These are phyloP conservation scores for Trichoderma guizhouense DNA, from an alignment of 2,329 filamentous ascomycete species.

Conservation along the genomic window DNA sequence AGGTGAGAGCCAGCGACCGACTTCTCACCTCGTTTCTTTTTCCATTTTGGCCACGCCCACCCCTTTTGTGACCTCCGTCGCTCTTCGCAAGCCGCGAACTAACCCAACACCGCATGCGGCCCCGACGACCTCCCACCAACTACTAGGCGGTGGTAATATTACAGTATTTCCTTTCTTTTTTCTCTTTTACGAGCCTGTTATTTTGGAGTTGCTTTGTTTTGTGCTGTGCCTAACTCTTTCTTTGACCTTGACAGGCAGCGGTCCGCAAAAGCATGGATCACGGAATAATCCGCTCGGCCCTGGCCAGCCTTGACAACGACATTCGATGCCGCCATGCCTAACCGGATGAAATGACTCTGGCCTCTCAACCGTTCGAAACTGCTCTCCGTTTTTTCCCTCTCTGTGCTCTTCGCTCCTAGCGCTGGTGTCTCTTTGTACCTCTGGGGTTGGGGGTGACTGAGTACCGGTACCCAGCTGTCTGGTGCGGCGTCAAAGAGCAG, in stretches of 20 bases:
- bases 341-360: background rate
- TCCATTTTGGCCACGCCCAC: conserved; percentile 1
- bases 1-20: conserved; percentile 4
- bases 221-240: background rate
- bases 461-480: conserved; percentile 18
- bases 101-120: conserved; percentile 1
- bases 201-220: background rate
- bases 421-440: background rate
- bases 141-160: background rate
- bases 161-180: background rate
- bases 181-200: background rate
- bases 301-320: background rate
- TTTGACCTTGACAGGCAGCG: background rate
- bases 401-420: background rate
- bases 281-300: background rate
- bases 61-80: conserved; percentile 1
- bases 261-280: background rate
- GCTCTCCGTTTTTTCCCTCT: background rate
- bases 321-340: background rate
- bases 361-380: background rate
- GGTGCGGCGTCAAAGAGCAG: conserved; percentile 14
- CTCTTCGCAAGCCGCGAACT: background rate
- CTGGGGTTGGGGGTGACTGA: background rate
- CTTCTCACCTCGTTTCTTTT: conserved; percentile 10
- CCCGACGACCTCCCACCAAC: background rate